phyloP scores from a whole-genome alignment of 2,329 filamentous ascomycete genomes.

The Phaeoacremonium minimum region DNA sequence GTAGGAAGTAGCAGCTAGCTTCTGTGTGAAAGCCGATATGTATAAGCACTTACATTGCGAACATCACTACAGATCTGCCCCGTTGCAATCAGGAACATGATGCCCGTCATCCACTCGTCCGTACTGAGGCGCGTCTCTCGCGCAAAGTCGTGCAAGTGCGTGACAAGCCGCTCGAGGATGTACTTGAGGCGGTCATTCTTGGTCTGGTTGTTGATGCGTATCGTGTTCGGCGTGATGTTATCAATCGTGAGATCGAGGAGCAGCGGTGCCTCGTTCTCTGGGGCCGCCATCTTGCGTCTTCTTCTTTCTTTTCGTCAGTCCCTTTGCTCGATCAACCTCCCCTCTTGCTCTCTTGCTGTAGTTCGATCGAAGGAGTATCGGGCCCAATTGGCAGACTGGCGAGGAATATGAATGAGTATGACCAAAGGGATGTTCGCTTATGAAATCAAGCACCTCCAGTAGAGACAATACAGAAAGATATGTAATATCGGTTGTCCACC shows the following conservation, averaged over 20 bases:
- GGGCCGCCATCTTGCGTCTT: conserved; percentile 6
- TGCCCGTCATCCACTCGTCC: conserved; percentile 72
- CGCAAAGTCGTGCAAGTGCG: conserved; percentile 78
- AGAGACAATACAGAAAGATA: no score
- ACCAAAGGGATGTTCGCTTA: no score
- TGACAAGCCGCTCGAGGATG: conserved; percentile 67
- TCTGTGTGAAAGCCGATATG: no score
- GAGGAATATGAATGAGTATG: no score
- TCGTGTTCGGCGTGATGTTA: conserved; percentile 75
- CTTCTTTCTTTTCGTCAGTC: no score
- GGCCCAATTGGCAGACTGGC: no score
- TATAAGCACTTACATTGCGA: conserved; percentile 63
- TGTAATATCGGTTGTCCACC: no score
- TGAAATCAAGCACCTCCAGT: no score
- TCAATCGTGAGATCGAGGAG: conserved; percentile 65
- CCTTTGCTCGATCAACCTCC: no score
- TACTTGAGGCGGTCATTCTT: conserved; percentile 63
- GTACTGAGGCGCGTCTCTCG: conserved; percentile 73
- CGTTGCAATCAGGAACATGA: conserved; percentile 67
- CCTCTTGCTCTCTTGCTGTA: no score
- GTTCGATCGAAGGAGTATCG: no score
- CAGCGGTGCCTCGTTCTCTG: conserved; percentile 12
- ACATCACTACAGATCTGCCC: conserved; percentile 73
- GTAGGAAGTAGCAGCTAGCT: neutral
- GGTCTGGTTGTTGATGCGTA: conserved; percentile 70